Evolutionary conservation across 768 basidiomycete genomes (phyloP).

Genomic region (Kwoniella dejecticola): DNA sequence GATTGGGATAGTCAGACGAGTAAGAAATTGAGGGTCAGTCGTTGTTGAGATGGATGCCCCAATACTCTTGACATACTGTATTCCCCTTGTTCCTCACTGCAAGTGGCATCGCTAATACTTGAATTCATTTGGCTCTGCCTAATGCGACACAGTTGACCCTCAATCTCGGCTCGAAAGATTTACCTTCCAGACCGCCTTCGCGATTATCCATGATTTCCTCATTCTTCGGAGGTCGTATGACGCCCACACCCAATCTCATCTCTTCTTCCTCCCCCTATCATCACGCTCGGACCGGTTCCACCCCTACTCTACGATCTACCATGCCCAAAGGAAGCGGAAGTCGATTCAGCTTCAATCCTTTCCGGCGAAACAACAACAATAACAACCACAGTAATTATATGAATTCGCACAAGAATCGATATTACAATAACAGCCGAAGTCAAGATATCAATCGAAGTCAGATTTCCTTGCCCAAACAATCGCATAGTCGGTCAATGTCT

Average conservation of each 20-base stretch:
- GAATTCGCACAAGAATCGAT: not conserved
- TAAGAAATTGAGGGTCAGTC: conserved; percentile 26
- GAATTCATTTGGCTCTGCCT: not conserved
- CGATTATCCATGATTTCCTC: conserved; percentile 30
- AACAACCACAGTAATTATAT: too few relatives aligned
- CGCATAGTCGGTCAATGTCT: not conserved
- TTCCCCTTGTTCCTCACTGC: too few relatives aligned
- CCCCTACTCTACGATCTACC: not conserved
- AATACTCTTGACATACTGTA: too few relatives aligned
- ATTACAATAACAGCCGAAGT: not conserved
- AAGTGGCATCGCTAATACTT: too few relatives aligned
- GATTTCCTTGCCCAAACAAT: not conserved
- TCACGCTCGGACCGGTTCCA: not conserved
- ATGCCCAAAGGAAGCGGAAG: not conserved
- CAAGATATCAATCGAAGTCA: not conserved
- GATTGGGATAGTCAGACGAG: conserved; percentile 11
- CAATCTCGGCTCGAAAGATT: conserved; percentile 24
- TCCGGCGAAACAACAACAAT: not conserved
- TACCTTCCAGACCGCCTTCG: conserved; percentile 24
- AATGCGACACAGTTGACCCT: conserved; percentile 22
- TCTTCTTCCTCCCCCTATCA: not conserved
- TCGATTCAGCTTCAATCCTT: conserved; percentile 7
- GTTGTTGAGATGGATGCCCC: too few relatives aligned
- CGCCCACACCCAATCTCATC: conserved; percentile 10
- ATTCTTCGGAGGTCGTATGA: conserved; percentile 23